Base-by-base conservation (phyloP, 2,329 filamentous ascomycete genomes). In the Zarea fungicola region DNA sequence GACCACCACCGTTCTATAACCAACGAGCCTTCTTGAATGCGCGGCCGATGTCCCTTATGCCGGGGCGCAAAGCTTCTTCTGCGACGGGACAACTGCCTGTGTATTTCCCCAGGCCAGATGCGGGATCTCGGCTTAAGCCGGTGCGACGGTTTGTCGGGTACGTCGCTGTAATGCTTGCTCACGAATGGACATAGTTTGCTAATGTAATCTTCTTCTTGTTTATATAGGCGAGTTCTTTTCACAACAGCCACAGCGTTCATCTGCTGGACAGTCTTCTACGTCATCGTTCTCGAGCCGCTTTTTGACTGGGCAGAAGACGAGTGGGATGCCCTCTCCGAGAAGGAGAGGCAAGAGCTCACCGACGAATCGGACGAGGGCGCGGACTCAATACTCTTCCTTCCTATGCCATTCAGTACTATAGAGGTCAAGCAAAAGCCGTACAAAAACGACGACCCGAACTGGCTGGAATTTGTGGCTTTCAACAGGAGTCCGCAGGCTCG, bases 361-460 rank as follows among this genome's bases (percentile, higher is more conserved):
- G 64, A 70, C 6, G 62, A 70, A 13, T 66, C 71, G 2, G 69
- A 72, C 2, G 68, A 73, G 4, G 66, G 69, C 13, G 69, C 69
- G 13, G 69, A 74, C 16, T 64, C 73, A 2, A 55, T 75, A 13
- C 18, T 73, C 5, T 85, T 85, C 52, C 73, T 87, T 7, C 80
- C 83, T 0, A 76, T 86, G 45, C 80, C 81, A 4, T 80, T 80
- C 36, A 81, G 78, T 3, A 78, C 72, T 1, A 72, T 71, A 42
- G 55, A 69, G 50, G 64, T 80, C 16, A 65, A 70, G 14, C 70
- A 74, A 25, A 60, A 64, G 25, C 76, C 75, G 3, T 84, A 83
- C 59, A 70, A 69, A 52, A 73, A 73, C 44, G 69, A 67, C 22
- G 81, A 84, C 55, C 81, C 82, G 3, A 84, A 87, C 62, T 86